Evolutionary conservation across 192 early-diverging fungal genomes (phyloP).

Genomic region (Entrophospora sp.): DNA sequence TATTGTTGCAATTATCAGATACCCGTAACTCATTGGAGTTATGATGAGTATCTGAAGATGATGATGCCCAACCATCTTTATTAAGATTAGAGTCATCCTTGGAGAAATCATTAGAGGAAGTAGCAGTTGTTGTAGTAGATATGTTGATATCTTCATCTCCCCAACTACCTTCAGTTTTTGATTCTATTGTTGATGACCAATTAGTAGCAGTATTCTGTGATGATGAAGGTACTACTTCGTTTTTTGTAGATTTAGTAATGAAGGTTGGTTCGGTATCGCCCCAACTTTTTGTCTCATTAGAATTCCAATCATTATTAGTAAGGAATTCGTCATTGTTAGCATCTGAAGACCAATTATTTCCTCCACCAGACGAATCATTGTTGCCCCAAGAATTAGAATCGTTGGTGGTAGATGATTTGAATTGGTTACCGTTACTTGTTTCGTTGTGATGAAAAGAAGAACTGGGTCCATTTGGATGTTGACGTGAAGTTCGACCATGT

Average conservation of each 20-base stretch:
- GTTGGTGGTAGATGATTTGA: too few species aligned
- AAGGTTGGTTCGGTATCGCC: not conserved
- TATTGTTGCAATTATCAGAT: not conserved
- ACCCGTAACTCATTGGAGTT: not conserved
- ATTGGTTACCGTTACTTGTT: not conserved
- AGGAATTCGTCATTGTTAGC: not conserved
- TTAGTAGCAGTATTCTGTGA: not conserved
- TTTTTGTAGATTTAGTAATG: not conserved
- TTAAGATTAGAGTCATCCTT: not conserved
- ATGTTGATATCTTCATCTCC: too few species aligned
- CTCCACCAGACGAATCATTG: too few species aligned
- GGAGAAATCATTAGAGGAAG: too few species aligned
- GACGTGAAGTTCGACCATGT: conserved; percentile 6
- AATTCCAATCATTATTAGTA: not conserved
- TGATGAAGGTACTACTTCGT: not conserved
- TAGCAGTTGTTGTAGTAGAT: too few species aligned
- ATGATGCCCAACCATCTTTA: not conserved
- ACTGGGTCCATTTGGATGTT: conserved; percentile 14
- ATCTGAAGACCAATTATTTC: not conserved
- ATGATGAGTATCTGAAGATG: not conserved
- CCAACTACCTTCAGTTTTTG: not conserved
- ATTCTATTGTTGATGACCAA: too few species aligned
- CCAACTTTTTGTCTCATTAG: not conserved
- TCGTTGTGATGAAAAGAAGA: not conserved
- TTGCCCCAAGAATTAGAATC: not conserved